Conservation (phyloP, 345 rosid species). For the Pistacia atlantica region DNA sequence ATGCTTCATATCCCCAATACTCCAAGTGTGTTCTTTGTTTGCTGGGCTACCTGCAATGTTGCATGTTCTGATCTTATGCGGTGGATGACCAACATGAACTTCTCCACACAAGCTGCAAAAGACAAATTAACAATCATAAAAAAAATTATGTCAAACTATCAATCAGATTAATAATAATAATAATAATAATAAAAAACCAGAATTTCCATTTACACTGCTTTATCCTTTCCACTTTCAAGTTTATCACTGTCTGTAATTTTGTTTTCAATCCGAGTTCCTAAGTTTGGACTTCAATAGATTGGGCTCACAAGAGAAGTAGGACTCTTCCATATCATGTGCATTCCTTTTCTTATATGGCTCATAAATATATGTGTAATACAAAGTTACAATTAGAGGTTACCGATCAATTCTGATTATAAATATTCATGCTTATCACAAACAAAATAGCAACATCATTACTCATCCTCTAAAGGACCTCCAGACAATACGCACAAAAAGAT, state of each 20-base stretch:
- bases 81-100: slow-evolving; percentile 52
- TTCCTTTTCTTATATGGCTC: not conserved
- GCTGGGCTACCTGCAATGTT: slow-evolving; percentile 36
- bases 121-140: not conserved
- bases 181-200: not conserved
- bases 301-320: not conserved
- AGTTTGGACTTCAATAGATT: not conserved
- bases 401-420: too few species aligned
- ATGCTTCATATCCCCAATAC: slow-evolving; percentile 33
- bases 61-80: slow-evolving; percentile 47
- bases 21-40: slow-evolving; percentile 51
- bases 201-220: not conserved
- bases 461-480: not conserved
- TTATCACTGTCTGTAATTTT: not conserved
- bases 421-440: too few species aligned
- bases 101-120: slow-evolving; percentile 47
- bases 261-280: not conserved
- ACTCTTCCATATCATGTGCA: not conserved
- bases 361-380: not conserved
- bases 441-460: not conserved
- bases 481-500: not conserved
- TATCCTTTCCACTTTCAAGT: not conserved
- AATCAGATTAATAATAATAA: not conserved
- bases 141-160: not conserved
- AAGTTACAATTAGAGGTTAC: too few species aligned